These are phyloP conservation scores for Verticillium zaregamsianum DNA, from an alignment of 2,329 filamentous ascomycete genomes.

Conservation along the genomic window DNA sequence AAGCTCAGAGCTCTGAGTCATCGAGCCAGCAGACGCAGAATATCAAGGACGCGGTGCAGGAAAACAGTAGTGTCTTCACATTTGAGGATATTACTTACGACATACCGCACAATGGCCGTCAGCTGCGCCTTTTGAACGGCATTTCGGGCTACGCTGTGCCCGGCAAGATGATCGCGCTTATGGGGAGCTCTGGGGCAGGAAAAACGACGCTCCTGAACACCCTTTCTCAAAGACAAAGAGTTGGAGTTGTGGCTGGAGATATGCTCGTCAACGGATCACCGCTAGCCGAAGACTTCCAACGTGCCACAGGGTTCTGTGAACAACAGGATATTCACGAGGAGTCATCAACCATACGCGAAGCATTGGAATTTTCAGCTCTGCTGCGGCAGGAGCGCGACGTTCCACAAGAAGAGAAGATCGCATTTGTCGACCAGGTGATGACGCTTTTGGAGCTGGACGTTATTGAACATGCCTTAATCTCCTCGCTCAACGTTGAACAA, in stretches of 20 bases:
- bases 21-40: too few species aligned
- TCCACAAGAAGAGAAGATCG: slow-evolving; percentile 42
- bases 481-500: slow-evolving; percentile 44
- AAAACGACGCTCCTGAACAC: slow-evolving; percentile 54
- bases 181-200: slow-evolving; percentile 50
- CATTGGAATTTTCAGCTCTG: slow-evolving; percentile 35
- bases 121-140: slow-evolving; percentile 6
- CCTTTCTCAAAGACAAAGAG: slow-evolving; percentile 43
- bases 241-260: slow-evolving; percentile 45
- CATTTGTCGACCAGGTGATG: slow-evolving; percentile 50
- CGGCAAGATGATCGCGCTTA: slow-evolving; percentile 73
- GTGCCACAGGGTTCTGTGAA: slow-evolving; percentile 37
- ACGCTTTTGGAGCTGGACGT: slow-evolving; percentile 51
- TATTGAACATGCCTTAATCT: slow-evolving; percentile 52
- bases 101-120: slow-evolving; percentile 42
- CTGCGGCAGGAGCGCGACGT: slow-evolving; percentile 39
- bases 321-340: not conserved
- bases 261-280: slow-evolving; percentile 43
- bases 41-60: too few species aligned
- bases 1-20: too few species aligned
- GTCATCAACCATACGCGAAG: slow-evolving; percentile 39
- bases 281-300: slow-evolving; percentile 38
- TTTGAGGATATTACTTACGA: slow-evolving; percentile 70
- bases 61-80: slow-evolving; percentile 51
- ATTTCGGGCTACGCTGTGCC: slow-evolving; percentile 77